These are phyloP conservation scores for Metarhizium guizhouense DNA, from an alignment of 2,329 filamentous ascomycete species.

Conservation along the genomic window DNA sequence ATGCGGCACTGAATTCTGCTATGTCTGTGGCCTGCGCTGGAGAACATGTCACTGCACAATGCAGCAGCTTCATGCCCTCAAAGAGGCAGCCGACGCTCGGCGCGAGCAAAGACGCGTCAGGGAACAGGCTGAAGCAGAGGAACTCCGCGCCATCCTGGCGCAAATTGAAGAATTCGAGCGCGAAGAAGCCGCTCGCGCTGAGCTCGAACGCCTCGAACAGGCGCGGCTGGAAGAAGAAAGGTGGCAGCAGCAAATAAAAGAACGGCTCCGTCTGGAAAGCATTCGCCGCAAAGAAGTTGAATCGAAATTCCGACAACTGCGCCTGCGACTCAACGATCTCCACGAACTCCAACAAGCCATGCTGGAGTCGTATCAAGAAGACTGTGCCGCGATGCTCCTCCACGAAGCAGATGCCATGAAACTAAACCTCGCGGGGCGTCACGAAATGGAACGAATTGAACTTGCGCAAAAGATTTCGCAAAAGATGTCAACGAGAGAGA, in stretches of 20 bases:
- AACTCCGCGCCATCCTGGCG: conserved; percentile 30
- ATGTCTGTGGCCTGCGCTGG: conserved; percentile 67
- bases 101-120: conserved; percentile 22
- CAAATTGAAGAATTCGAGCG: conserved; percentile 40
- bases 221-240: conserved; percentile 2
- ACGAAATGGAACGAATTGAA: conserved; percentile 23
- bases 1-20: conserved; percentile 77
- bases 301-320: conserved; percentile 28
- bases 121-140: conserved; percentile 25
- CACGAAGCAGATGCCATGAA: conserved; percentile 15
- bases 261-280: conserved; percentile 30
- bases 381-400: conserved; percentile 20
- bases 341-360: conserved; percentile 32
- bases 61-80: conserved; percentile 32
- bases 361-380: conserved; percentile 28
- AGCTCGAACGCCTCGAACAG: conserved; percentile 29
- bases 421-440: conserved; percentile 22
- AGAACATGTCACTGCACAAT: conserved; percentile 59
- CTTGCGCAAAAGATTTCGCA: conserved; percentile 15
- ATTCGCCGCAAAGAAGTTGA: conserved; percentile 29
- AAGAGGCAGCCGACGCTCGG: conserved; percentile 25
- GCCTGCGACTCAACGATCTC: conserved; percentile 26
- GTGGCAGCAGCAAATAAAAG: conserved; percentile 25
- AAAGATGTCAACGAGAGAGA: conserved; percentile 23
- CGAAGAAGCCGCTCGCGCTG: conserved; percentile 33